A percentile compares a stretch with the other conserved stretches of the same genome.
Conservation (phyloP, 805 yeast species). For the Schizosaccharomyces osmophilus region DNA sequence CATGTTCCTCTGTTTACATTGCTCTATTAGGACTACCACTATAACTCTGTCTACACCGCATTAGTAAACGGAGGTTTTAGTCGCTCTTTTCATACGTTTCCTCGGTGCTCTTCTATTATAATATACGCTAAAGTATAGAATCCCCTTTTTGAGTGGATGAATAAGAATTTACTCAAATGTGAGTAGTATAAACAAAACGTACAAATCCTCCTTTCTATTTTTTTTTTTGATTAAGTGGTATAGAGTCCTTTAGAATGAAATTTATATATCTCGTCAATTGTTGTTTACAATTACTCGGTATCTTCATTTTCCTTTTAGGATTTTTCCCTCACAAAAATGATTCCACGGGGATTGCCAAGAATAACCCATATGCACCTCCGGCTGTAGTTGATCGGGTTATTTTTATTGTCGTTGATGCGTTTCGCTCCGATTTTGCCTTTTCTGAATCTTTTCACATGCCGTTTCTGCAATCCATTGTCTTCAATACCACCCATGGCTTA, state of each 20-base stretch:
- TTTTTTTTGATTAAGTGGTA: too few relatives aligned
- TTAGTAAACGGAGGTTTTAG: too few relatives aligned
- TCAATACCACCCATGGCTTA: conserved; percentile 37
- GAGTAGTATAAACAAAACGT: too few relatives aligned
- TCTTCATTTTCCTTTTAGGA: conserved; percentile 47
- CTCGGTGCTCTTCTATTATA: too few relatives aligned
- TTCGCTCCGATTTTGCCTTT: conserved; percentile 67
- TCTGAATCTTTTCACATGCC: conserved; percentile 39
- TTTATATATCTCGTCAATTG: not conserved
- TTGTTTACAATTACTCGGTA: conserved; percentile 25
- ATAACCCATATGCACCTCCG: conserved; percentile 13
- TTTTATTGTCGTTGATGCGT: conserved; percentile 75
- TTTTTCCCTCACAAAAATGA: conserved; percentile 80
- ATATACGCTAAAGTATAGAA: too few relatives aligned
- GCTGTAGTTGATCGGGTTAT: conserved; percentile 42
- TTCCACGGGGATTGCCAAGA: conserved; percentile 29
- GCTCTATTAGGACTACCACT: too few relatives aligned
- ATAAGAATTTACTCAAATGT: too few relatives aligned
- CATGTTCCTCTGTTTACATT: too few relatives aligned
- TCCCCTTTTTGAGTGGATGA: too few relatives aligned
- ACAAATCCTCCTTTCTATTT: too few relatives aligned
- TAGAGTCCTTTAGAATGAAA: not conserved
- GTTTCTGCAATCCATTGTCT: conserved; percentile 22
- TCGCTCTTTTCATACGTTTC: too few relatives aligned
- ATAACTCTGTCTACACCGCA: too few relatives aligned